phyloP scores from a whole-genome alignment of 345 rosid species.

The Lumnitzera racemosa region DNA sequence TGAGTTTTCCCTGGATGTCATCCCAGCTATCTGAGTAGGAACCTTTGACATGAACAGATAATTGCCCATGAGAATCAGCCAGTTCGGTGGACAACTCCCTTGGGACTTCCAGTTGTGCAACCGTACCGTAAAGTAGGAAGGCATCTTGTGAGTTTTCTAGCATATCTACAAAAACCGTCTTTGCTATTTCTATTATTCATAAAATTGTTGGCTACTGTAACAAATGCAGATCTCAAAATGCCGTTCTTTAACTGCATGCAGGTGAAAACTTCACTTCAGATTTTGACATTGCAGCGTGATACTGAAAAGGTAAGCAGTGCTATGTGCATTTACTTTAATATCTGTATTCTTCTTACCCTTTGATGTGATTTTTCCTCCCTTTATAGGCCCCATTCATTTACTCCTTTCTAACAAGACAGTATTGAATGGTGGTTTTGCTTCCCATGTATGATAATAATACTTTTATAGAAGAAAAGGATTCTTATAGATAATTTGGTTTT shows the following conservation, averaged over 20 bases:
- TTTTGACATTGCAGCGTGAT: constrained; percentile 72
- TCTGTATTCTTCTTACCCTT: background rate
- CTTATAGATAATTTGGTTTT: no score
- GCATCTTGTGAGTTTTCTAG: constrained; percentile 47
- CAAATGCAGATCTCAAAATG: background rate
- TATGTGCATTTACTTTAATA: constrained; percentile 5
- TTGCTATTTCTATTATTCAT: background rate
- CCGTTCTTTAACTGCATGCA: constrained; percentile 19
- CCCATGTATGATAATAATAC: no score
- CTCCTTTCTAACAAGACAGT: background rate
- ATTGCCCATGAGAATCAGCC: constrained; percentile 88
- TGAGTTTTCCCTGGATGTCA: background rate
- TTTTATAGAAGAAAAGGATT: no score
- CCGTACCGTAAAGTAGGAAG: constrained; percentile 78
- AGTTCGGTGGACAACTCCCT: constrained; percentile 91
- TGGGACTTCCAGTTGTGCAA: constrained; percentile 98
- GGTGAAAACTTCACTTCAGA: constrained; percentile 93
- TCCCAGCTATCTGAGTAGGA: background rate
- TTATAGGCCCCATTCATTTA: background rate
- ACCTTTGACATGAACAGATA: constrained; percentile 28
- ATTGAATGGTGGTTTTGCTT: no score
- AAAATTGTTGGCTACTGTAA: constrained; percentile 6
- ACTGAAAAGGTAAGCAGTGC: constrained; percentile 60
- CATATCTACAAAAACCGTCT: background rate
- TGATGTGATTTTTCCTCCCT: background rate